These are phyloP conservation scores for Aciculosporium take DNA, from an alignment of 2,329 filamentous ascomycete species.

Conservation along the genomic window DNA sequence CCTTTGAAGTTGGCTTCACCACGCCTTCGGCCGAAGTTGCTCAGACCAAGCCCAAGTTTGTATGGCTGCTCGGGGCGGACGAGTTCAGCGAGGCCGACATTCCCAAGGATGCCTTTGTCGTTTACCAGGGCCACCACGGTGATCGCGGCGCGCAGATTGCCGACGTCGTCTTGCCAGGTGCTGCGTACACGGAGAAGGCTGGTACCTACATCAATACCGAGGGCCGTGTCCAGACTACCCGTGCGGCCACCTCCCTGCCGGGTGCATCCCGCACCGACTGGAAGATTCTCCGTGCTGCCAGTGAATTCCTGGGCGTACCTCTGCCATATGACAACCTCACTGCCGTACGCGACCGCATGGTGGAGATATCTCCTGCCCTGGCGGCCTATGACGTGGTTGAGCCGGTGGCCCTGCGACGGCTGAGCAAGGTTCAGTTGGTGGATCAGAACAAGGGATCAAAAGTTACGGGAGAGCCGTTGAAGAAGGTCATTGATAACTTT, in stretches of 20 bases:
- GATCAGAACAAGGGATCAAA: conserved; percentile 89
- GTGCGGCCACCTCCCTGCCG: conserved; percentile 74
- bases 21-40: conserved; percentile 71
- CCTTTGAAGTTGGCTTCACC: conserved; percentile 91
- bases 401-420: conserved; percentile 53
- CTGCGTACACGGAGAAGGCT: conserved; percentile 92
- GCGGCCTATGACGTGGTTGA: conserved; percentile 86
- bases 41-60: conserved; percentile 77
- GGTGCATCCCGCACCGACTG: conserved; percentile 90
- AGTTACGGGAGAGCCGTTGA: conserved; percentile 57
- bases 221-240: conserved; percentile 86
- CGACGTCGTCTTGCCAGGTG: conserved; percentile 84
- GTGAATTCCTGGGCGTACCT: conserved; percentile 76
- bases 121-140: conserved; percentile 97
- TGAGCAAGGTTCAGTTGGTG: conserved; percentile 89
- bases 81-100: conserved; percentile 76
- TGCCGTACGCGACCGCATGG: conserved; percentile 80
- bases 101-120: conserved; percentile 87
- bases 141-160: conserved; percentile 86
- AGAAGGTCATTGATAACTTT: conserved; percentile 85
- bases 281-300: conserved; percentile 93
- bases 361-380: conserved; percentile 82
- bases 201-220: conserved; percentile 97
- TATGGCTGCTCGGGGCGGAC: conserved; percentile 94
- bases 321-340: conserved; percentile 91